Percentiles rank a stretch among this genome's conserved stretches.
phyloP scores from a whole-genome alignment of 768 basidiomycete species.

The Xerocomus brunneocitrinus region DNA sequence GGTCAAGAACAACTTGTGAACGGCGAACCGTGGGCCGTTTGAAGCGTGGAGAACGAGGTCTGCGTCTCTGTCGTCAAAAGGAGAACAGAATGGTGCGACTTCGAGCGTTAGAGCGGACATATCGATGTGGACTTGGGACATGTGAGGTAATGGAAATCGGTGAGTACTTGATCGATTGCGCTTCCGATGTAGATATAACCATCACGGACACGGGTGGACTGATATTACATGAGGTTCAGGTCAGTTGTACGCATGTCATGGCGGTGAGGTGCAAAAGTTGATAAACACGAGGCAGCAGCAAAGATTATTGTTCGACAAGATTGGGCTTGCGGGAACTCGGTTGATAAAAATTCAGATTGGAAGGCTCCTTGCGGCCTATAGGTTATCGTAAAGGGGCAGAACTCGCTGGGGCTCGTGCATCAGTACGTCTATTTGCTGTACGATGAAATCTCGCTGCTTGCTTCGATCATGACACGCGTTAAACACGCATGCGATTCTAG shows the following conservation, averaged over 20 bases:
- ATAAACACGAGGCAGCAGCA: slow-evolving; percentile 23
- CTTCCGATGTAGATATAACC: slow-evolving; percentile 27
- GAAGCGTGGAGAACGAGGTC: slow-evolving; percentile 41
- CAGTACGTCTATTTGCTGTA: slow-evolving; percentile 20
- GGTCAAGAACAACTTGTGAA: slow-evolving; percentile 40
- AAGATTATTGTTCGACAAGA: slow-evolving; percentile 5
- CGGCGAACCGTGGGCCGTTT: slow-evolving; percentile 41
- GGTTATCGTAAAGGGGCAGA: slow-evolving; percentile 3
- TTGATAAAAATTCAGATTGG: slow-evolving; percentile 5
- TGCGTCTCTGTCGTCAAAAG: slow-evolving; percentile 38
- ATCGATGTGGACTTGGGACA: slow-evolving; percentile 25
- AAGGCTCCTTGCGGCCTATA: slow-evolving; percentile 19
- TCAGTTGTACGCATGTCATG: slow-evolving; percentile 26
- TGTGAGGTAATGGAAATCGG: slow-evolving; percentile 13
- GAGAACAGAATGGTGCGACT: slow-evolving; percentile 25
- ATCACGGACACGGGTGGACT: slow-evolving; percentile 9
- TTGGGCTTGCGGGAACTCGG: background rate
- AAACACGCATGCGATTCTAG: slow-evolving; percentile 16
- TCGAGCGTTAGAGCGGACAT: slow-evolving; percentile 30
- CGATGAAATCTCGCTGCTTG: background rate
- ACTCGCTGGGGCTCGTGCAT: background rate
- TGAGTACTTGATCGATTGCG: slow-evolving; percentile 13
- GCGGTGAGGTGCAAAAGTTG: slow-evolving; percentile 12
- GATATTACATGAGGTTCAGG: slow-evolving; percentile 27
- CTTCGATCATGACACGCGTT: slow-evolving; percentile 16